Evolutionary conservation across 139 green algal genomes (phyloP).

Genomic region (Spirogloea muscicola): DNA sequence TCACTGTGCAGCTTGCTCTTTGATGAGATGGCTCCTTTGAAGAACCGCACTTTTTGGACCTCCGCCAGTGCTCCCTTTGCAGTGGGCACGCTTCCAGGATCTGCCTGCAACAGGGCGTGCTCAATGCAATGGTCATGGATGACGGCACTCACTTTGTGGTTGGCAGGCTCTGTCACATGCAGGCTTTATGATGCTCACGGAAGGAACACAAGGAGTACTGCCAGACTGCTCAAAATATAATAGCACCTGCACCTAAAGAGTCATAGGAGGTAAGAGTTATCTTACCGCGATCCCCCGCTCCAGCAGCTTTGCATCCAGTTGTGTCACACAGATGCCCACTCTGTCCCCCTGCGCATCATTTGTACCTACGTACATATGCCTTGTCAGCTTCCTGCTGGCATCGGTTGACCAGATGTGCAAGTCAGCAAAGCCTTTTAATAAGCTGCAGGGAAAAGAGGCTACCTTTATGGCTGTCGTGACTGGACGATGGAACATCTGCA

Average conservation of each 20-base stretch:
- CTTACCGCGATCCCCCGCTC: conserved; percentile 67
- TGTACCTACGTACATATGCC: no score
- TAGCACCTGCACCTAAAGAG: background rate
- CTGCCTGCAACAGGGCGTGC: no score
- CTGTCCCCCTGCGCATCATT: conserved; percentile 69
- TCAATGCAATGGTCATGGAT: no score
- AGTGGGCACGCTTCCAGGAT: background rate
- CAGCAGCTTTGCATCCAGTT: conserved; percentile 74
- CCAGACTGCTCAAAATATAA: background rate
- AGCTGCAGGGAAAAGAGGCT: no score
- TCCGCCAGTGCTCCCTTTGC: conserved; percentile 61
- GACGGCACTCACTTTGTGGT: no score
- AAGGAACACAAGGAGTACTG: background rate
- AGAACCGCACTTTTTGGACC: conserved; percentile 81
- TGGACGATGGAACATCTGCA: conserved; percentile 84
- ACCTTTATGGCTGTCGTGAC: conserved; percentile 45
- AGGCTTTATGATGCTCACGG: background rate
- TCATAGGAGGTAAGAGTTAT: background rate
- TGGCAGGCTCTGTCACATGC: background rate
- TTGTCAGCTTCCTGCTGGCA: no score
- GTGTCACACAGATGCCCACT: conserved; percentile 80
- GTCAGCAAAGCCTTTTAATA: no score
- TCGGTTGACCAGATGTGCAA: no score
- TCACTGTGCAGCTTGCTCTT: conserved; percentile 44
- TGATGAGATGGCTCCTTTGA: conserved; percentile 46